These are phyloP conservation scores for Phaeosphaeria sp. DNA, from an alignment of 2,329 filamentous ascomycete genomes.

Conservation along the genomic window DNA sequence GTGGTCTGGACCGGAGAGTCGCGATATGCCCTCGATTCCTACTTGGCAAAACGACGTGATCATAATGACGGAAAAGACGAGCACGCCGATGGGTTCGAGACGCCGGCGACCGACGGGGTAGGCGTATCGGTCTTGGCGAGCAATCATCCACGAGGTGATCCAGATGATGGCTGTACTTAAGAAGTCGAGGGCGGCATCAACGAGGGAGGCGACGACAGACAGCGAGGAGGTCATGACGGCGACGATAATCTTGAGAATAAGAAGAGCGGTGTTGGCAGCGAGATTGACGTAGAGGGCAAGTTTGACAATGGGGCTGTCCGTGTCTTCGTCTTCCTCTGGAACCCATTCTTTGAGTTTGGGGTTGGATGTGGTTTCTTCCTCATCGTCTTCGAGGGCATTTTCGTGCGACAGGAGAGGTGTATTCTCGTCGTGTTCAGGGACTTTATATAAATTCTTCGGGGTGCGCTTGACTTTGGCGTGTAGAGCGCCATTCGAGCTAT, in stretches of 20 bases:
- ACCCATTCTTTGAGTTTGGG: conserved; percentile 72
- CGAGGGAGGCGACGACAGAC: conserved; percentile 79
- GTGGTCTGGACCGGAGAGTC: conserved; percentile 66
- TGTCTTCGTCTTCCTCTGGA: conserved; percentile 73
- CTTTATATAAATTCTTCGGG: conserved; percentile 83
- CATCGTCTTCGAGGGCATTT: conserved; percentile 51
- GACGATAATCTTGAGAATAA: conserved; percentile 78
- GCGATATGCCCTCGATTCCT: conserved; percentile 71
- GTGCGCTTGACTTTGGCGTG: conserved; percentile 58
- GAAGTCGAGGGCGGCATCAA: conserved; percentile 82
- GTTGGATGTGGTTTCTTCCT: conserved; percentile 50
- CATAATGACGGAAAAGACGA: conserved; percentile 85
- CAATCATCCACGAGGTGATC: conserved; percentile 76
- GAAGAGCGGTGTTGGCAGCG: conserved; percentile 74
- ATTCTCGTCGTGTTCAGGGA: conserved; percentile 66
- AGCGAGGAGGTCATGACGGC: conserved; percentile 80
- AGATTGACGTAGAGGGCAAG: conserved; percentile 88
- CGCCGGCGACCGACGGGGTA: conserved; percentile 81
- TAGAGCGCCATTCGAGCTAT: conserved; percentile 23
- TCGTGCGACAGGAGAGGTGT: conserved; percentile 64
- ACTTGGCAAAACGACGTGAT: conserved; percentile 85
- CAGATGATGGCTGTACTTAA: conserved; percentile 82
- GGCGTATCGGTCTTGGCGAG: conserved; percentile 73
- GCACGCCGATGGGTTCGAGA: conserved; percentile 78
- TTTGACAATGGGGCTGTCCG: conserved; percentile 76